Conservation (phyloP, 1,284 basidiomycete species). For the Boletus albobrunnescens region DNA sequence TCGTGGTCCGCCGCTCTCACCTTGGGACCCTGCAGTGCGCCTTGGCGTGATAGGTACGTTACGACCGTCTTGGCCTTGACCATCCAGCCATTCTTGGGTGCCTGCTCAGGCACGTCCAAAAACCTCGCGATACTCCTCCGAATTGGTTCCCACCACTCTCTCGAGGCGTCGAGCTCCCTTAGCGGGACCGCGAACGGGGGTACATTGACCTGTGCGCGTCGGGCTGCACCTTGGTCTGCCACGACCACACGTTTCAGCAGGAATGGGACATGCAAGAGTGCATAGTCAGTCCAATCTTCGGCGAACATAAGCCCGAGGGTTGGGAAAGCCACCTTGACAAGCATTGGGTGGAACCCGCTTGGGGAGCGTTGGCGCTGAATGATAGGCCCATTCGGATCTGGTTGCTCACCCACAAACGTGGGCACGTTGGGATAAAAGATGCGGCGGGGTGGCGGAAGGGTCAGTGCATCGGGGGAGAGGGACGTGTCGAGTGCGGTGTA, state of each 20-base stretch:
- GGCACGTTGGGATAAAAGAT: conserved; percentile 67
- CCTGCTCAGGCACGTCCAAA: conserved; percentile 39
- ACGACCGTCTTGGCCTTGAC: conserved; percentile 47
- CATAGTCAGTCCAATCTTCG: conserved; percentile 75
- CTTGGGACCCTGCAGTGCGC: conserved; percentile 41
- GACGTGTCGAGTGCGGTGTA: conserved; percentile 65
- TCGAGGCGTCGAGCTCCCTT: conserved; percentile 48
- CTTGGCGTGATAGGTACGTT: conserved; percentile 71
- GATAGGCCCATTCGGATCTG: conserved; percentile 45
- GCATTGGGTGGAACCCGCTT: conserved; percentile 59
- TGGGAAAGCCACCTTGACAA: conserved; percentile 70
- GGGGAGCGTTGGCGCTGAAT: conserved; percentile 43
- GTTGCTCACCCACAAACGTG: conserved; percentile 51
- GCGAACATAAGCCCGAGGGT: conserved; percentile 61
- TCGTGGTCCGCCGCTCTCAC: conserved; percentile 50
- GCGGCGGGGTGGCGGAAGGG: conserved; percentile 64
- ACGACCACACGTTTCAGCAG: conserved; percentile 73
- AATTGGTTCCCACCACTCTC: conserved; percentile 73
- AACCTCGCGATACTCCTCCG: conserved; percentile 51
- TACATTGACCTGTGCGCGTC: conserved; percentile 33
- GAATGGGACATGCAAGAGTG: conserved; percentile 63
- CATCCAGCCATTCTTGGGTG: conserved; percentile 27
- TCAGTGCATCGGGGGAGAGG: conserved; percentile 49
- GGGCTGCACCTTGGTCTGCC: conserved; percentile 68
- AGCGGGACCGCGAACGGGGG: conserved; percentile 57